Conservation (phyloP, 75 land plant genomes). For the Selaginella tamariscina region DNA sequence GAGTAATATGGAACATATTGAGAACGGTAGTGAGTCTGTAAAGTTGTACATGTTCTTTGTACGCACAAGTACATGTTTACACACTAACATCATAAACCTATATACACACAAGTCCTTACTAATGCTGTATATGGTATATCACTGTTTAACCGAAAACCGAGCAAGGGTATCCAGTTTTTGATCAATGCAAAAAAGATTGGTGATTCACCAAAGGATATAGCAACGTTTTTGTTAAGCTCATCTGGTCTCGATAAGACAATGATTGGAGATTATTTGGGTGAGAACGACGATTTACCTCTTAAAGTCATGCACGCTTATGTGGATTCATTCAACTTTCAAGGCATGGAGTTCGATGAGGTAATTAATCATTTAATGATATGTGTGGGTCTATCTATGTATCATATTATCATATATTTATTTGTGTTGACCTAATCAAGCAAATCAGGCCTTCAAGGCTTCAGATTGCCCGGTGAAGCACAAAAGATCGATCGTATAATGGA, state of each 20-base stretch:
- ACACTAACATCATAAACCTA: no score
- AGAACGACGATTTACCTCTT: slow-evolving; percentile 77
- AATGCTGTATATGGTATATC: slow-evolving; percentile 96
- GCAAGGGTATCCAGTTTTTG: slow-evolving; percentile 91
- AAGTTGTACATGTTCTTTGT: slow-evolving; percentile 9
- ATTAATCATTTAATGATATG: slow-evolving; percentile 49
- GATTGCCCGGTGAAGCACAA: slow-evolving; percentile 98
- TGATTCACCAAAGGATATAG: slow-evolving; percentile 82
- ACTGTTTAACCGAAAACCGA: slow-evolving; percentile 88
- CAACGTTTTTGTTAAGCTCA: slow-evolving; percentile 63
- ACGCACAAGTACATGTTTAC: no score
- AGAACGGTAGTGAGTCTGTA: background rate
- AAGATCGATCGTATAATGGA: slow-evolving; percentile 99
- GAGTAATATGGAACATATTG: background rate
- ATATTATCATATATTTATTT: no score
- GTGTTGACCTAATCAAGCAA: no score
- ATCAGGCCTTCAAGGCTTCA: slow-evolving; percentile 92
- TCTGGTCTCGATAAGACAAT: slow-evolving; percentile 85
- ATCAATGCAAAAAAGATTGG: slow-evolving; percentile 83
- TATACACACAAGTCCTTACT: no score
- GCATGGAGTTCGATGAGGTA: slow-evolving; percentile 92
- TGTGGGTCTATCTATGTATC: no score
- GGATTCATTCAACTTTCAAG: slow-evolving; percentile 90
- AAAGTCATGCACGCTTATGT: slow-evolving; percentile 99
- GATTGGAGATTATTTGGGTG: slow-evolving; percentile 97